Conservation (phyloP, 345 rosid genomes). For the Linum usitatissimum region DNA sequence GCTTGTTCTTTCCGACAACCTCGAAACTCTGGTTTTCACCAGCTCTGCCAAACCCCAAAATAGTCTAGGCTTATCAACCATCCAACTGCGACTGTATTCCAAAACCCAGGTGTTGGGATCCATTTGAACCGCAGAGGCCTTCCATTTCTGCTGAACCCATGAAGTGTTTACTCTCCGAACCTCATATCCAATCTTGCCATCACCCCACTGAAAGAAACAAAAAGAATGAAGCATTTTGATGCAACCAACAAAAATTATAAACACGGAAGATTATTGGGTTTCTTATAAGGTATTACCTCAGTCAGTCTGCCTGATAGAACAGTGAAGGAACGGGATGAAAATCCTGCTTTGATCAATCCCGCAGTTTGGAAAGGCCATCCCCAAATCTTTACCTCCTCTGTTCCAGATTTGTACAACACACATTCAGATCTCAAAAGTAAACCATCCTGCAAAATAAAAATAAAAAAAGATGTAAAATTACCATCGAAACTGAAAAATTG, state of each 20-base stretch:
- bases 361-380: constrained; percentile 95
- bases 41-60: no score
- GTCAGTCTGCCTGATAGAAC: constrained; percentile 71
- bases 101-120: constrained; percentile 75
- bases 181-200: constrained; percentile 39
- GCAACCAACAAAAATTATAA: background rate
- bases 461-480: background rate
- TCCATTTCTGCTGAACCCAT: constrained; percentile 47
- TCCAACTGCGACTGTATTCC: constrained; percentile 48
- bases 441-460: constrained; percentile 32
- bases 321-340: constrained; percentile 44
- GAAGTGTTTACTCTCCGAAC: constrained; percentile 41
- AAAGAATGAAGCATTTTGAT: background rate
- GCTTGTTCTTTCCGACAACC: constrained; percentile 11
- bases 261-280: no score
- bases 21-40: constrained; percentile 22
- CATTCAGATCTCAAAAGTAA: constrained; percentile 50
- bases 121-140: constrained; percentile 45
- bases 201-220: constrained; percentile 60
- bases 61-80: constrained; percentile 34
- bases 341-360: constrained; percentile 47
- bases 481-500: background rate
- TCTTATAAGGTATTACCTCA: constrained; percentile 39
- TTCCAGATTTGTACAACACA: constrained; percentile 48
- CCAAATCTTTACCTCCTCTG: constrained; percentile 82